Evolutionary conservation across 495 filamentous ascomycete genomes (phyloP).

Genomic region (Penicillium bialowiezense): DNA sequence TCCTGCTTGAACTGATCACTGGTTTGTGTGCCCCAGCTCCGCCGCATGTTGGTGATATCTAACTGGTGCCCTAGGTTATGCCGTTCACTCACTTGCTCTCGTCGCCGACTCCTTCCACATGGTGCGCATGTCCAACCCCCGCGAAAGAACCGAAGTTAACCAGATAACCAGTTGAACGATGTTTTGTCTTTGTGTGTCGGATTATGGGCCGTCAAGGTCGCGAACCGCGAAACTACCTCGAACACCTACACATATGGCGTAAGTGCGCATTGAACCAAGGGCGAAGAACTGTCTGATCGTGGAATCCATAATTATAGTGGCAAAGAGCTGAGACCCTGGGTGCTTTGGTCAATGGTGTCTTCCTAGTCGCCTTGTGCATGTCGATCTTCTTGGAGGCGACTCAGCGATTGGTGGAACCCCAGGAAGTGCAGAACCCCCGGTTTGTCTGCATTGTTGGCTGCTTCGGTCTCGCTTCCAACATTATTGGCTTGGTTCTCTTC

Average conservation of each 20-base stretch:
- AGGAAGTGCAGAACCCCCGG: conserved; percentile 75
- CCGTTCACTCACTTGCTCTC: conserved; percentile 85
- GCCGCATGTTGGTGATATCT: conserved; percentile 1
- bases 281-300: conserved; percentile 15
- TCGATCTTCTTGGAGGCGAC: conserved; percentile 95
- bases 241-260: conserved; percentile 93
- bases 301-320: conserved; percentile 59
- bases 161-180: conserved; percentile 68
- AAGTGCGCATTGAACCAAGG: conserved; percentile 32
- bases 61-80: conserved; percentile 54
- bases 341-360: conserved; percentile 93
- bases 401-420: conserved; percentile 83
- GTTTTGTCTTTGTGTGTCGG: conserved; percentile 90
- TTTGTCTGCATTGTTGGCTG: conserved; percentile 86
- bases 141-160: conserved; percentile 8
- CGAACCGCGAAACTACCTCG: conserved; percentile 70
- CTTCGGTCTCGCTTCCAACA: conserved; percentile 82
- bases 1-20: conserved; percentile 79
- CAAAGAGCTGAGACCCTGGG: conserved; percentile 97
- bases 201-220: conserved; percentile 91
- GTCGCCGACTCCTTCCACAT: conserved; percentile 98
- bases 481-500: conserved; percentile 83
- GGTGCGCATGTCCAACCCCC: conserved; percentile 48
- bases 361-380: conserved; percentile 90
- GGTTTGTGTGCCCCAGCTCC: conserved; percentile 42